phyloP scores from a whole-genome alignment of 1,284 basidiomycete species.

The Schizopora paradoxa region DNA sequence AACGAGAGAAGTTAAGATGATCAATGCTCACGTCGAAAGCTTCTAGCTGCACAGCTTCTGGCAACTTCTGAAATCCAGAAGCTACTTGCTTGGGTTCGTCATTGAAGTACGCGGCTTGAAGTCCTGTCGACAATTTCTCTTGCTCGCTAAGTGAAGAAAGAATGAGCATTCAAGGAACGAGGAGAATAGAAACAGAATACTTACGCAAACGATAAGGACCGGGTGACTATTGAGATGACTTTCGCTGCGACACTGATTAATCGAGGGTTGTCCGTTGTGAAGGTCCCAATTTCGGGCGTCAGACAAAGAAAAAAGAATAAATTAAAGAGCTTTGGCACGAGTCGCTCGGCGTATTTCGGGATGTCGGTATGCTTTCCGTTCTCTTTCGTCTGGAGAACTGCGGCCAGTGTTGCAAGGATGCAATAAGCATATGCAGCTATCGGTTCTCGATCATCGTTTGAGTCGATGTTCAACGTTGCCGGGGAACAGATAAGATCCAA shows the following conservation, averaged over 20 bases:
- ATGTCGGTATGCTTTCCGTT: conserved; percentile 62
- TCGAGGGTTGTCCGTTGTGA: conserved; percentile 54
- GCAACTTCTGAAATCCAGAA: conserved; percentile 46
- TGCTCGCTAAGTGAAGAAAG: conserved; percentile 39
- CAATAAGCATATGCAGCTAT: conserved; percentile 78
- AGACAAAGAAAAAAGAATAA: conserved; percentile 61
- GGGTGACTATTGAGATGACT: conserved; percentile 66
- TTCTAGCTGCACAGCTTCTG: conserved; percentile 33
- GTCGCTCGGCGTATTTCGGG: conserved; percentile 68
- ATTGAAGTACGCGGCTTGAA: conserved; percentile 57
- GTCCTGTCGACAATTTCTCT: conserved; percentile 44
- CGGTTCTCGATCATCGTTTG: conserved; percentile 41
- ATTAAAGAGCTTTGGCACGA: conserved; percentile 68
- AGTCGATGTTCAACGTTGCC: conserved; percentile 16
- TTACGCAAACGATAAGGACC: conserved; percentile 58
- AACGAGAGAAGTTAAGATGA: conserved; percentile 5
- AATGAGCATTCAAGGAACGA: conserved; percentile 8
- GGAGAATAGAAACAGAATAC: conserved; percentile 30
- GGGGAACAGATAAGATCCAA: conserved; percentile 67
- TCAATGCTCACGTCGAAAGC: conserved; percentile 40
- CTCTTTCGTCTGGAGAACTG: conserved; percentile 65
- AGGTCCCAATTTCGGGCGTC: conserved; percentile 28
- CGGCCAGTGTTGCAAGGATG: conserved; percentile 64
- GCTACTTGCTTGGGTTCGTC: conserved; percentile 54
- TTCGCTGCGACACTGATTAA: conserved; percentile 60